Evolutionary conservation across 1,284 basidiomycete species (phyloP), one percentile per base, ranked within the genome.

Genomic region (Coriolopsis trogii): DNA sequence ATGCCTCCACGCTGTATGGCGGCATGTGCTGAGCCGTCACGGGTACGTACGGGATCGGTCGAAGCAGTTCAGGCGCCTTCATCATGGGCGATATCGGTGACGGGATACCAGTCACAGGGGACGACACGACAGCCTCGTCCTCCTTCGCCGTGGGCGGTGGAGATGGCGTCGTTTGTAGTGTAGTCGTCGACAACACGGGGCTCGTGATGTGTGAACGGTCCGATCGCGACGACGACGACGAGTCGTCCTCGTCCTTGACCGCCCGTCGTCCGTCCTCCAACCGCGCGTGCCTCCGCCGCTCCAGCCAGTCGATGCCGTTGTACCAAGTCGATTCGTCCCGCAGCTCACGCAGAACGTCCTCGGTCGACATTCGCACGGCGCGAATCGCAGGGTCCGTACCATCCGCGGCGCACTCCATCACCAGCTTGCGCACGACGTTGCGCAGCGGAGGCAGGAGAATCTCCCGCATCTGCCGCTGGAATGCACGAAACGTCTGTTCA

Each of bases 91-190:
- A 77, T 0, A 84, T 73, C 5, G 76, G 72, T n/a, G 77, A 72
- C 9, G 63, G 62, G 3, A 59, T 56, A 13, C 55, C 47, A 1
- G 55, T 39, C 13, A 62, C 51, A 0, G 65, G 62, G 10, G 72
- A 64, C 34, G 71, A 65, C 10, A 56, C 37, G n/a, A 50, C 63
- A 10, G 54, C 41, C 4, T 69, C 66, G 20, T 76, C 73, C 21
- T 75, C 71, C 49, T 72, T 68, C 55, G 58, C 70, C 61, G 47
- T 68, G 45, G 86, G 86, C 0, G 85, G 84, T 0, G 87, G 87
- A 0, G 84, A 87, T 0, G 87, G 87, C 4, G 87, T 89, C n/a
- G 87, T 89, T 53, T 84, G 83, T 15, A 89, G 62, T 3, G 87
- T 89, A 6, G 84, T 81, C 0, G 85, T 85, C 7, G 85, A 88